Evolutionary conservation across 2,329 filamentous ascomycete species (phyloP).

Genomic region (Verticillium dahliae): DNA sequence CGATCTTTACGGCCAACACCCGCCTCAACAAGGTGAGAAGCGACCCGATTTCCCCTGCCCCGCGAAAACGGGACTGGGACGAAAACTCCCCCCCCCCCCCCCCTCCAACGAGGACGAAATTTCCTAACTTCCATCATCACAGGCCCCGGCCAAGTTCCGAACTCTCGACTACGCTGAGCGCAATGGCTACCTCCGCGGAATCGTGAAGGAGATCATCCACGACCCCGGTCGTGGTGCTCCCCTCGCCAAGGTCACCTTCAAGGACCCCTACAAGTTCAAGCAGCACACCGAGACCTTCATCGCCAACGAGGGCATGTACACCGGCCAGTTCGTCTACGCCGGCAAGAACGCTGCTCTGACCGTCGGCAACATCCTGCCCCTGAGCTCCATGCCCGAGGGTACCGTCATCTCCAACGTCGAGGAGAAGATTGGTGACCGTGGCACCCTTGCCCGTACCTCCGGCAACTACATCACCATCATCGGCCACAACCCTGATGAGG

Average conservation of each 20-base stretch:
- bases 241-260: conserved; percentile 94
- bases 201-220: conserved; percentile 99
- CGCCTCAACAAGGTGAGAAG: conserved; percentile 87
- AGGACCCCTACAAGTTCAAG: conserved; percentile 98
- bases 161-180: conserved; percentile 93
- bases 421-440: conserved; percentile 97
- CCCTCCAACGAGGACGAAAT: conserved; percentile 5
- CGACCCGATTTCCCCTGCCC: conserved; percentile 33
- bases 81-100: not conserved
- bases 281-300: conserved; percentile 98
- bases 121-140: conserved; percentile 3
- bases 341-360: conserved; percentile 97
- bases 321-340: conserved; percentile 99
- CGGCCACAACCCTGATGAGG: conserved; percentile 96
- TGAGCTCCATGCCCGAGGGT: conserved; percentile 94
- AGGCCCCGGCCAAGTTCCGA: conserved; percentile 72
- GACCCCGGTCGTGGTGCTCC: conserved; percentile 97
- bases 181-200: conserved; percentile 95
- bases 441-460: conserved; percentile 90
- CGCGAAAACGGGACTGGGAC: not conserved
- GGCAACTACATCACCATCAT: conserved; percentile 99
- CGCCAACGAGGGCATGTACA: conserved; percentile 99
- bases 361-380: conserved; percentile 94
- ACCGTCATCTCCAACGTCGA: conserved; percentile 99
- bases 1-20: conserved; percentile 68